Evolutionary conservation across 192 early-diverging fungal species (phyloP), one percentile per base, ranked within the genome.

Genomic region (Linderina pennispora): DNA sequence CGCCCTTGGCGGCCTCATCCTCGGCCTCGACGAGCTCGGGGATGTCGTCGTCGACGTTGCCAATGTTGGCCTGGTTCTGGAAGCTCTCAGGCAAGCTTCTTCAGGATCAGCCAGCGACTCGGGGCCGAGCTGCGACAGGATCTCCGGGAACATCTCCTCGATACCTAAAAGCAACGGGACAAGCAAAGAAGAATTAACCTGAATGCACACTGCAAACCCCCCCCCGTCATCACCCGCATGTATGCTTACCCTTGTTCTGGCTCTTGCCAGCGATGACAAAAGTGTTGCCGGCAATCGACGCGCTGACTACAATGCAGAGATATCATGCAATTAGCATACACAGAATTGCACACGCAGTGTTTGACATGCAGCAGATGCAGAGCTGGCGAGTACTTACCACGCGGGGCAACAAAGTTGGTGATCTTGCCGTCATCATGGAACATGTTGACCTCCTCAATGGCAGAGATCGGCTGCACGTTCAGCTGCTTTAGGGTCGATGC

Each of bases 361-460:
- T 34, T n/a, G n/a, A 34, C n/a, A 34, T 34, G 22, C 23, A 16
- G 23, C 3, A 19, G 2, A 23, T 23, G 21, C 19, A 41, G 11
- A 23, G 19, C 35, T 32, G 34, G 25, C 90, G n/a, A n/a, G n/a
- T n/a, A n/a, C n/a, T n/a, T n/a, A n/a, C n/a, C n/a, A 62, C 87
- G 89, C 46, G 97, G 92, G 20, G 74, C 65, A 63, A 62, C 65
- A 72, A 97, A 98, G 83, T 96, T 87, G 57, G 94, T 77, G 50
- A 97, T 85, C 65, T 81, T 87, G 57, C 91, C 91, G 58, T 95
- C 85, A 36, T 84, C 83, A 76, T 82, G 89, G 80, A 97, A 97
- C 89, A 99, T 96, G 85, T 98, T 97, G 75, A 99, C 89, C 58
- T 97, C 88, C 78, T 97, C 94, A 50, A 98, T 86, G 51, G 76